Evolutionary conservation across 768 basidiomycete species (phyloP), one percentile per base, ranked within the genome.

Genomic region (Leccinum subtestaceum): DNA sequence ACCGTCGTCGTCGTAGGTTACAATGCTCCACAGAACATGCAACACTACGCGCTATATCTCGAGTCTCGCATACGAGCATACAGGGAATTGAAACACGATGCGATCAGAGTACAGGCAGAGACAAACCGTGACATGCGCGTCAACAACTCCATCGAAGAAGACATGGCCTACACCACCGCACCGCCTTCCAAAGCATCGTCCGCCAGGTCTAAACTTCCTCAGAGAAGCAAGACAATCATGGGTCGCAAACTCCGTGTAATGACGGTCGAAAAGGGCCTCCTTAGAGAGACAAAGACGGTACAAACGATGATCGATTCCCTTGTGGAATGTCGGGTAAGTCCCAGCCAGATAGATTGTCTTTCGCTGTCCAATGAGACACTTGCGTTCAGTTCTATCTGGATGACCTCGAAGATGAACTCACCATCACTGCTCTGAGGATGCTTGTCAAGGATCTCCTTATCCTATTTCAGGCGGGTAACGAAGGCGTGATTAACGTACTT

Each of bases 371-470:
- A 48, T 32, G 32, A 57, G 19, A 60, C 43, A 47, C 49, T 34
- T 45, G 7, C 38, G 21, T 54, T 6, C 59, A 97, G 92, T 97
- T 98, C 75, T 99, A 96, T 70, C 75, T 94, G 45, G 96, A 98
- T 64, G 87, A 97, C 68, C 77, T 98, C 15, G 89, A 95, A 64
- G 95, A 98, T 68, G 92, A 96, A 67, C 81, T 98, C 43, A 92
- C 88, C 1, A 88, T 91, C 53, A 85, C 88, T 3, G 93, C 96
- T 2, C 79, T 98, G 53, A 82, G 92, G 46, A 93, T 99, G 89
- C 81, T 98, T 29, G 91, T 97, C 65, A 98, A 98, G 70, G 97
- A 99, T 71, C 83, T 98, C 2, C 82, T 98, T 54, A 91, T 98
- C 56, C 79, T 98, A 17, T 98, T 98, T 71, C 95, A 97, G 70